Conservation (phyloP, 129 eudicot species). For the Arctium minus region DNA sequence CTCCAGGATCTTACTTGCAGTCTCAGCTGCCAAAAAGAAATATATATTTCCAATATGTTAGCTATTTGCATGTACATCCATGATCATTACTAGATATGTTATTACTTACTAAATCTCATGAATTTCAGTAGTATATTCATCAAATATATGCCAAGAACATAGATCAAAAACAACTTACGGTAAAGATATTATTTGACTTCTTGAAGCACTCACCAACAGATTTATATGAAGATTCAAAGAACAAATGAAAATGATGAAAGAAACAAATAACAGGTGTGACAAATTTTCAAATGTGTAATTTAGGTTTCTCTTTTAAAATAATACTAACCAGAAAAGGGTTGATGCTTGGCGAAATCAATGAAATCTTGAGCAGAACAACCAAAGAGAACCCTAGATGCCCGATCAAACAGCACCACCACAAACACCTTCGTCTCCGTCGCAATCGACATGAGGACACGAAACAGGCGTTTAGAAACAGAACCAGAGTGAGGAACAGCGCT, state of each 20-base stretch:
- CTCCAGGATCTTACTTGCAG: constrained; percentile 68
- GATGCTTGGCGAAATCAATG: constrained; percentile 64
- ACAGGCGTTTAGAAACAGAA: constrained; percentile 58
- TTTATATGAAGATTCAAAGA: neutral
- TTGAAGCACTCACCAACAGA: neutral
- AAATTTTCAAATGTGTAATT: neutral
- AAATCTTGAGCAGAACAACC: constrained; percentile 94
- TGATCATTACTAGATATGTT: neutral
- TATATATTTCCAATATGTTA: neutral
- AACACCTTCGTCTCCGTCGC: constrained; percentile 70
- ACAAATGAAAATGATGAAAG: neutral
- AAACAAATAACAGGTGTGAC: neutral
- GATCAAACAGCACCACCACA: constrained; percentile 85
- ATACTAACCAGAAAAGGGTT: constrained; percentile 65
- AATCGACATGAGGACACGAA: constrained; percentile 82
- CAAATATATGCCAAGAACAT: neutral
- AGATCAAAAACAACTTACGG: neutral
- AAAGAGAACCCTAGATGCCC: constrained; percentile 83
- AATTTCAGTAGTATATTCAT: neutral
- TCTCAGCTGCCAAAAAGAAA: constrained; percentile 41
- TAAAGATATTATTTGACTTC: neutral
- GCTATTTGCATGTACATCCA: neutral
- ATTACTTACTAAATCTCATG: neutral
- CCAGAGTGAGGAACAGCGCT: constrained; percentile 26
- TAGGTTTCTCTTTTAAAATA: neutral